These are phyloP conservation scores for Dryas octopetala DNA, from an alignment of 306 rosid species.

Conservation along the genomic window DNA sequence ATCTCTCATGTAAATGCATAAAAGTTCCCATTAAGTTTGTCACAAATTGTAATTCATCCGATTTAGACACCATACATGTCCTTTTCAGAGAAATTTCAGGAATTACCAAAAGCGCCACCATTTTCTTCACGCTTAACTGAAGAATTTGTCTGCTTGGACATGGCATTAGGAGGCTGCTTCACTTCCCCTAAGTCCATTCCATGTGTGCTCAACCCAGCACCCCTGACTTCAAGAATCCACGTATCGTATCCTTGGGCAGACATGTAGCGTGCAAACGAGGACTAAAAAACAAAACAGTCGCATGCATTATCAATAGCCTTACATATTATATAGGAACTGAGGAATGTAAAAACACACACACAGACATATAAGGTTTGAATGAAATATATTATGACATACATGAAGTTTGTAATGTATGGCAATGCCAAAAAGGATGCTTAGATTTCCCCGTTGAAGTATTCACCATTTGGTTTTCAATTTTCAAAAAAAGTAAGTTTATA, in stretches of 20 bases:
- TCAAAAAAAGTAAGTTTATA: background rate
- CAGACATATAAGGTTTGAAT: too few species aligned
- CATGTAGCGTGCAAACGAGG: constrained; percentile 86
- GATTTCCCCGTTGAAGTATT: background rate
- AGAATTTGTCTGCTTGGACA: constrained; percentile 21
- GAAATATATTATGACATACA: too few species aligned
- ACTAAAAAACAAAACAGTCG: constrained; percentile 41
- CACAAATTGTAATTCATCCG: constrained; percentile 24
- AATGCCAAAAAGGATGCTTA: background rate
- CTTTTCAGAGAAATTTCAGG: constrained; percentile 22
- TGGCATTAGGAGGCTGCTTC: constrained; percentile 17
- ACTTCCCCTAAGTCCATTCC: constrained; percentile 33
- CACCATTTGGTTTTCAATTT: background rate
- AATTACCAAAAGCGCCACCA: constrained; percentile 28
- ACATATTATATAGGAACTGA: background rate
- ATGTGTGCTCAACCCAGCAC: constrained; percentile 70
- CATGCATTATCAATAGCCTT: constrained; percentile 16
- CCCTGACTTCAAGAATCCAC: constrained; percentile 91
- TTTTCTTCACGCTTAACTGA: constrained; percentile 20
- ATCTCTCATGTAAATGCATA: constrained; percentile 33
- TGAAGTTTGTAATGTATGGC: background rate
- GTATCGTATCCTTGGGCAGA: constrained; percentile 83
- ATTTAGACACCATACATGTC: constrained; percentile 17
- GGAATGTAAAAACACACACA: too few species aligned
- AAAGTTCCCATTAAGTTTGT: constrained; percentile 30